Base-by-base conservation (phyloP, 352 stramenopile species). In the Aphanomyces euteiches region DNA sequence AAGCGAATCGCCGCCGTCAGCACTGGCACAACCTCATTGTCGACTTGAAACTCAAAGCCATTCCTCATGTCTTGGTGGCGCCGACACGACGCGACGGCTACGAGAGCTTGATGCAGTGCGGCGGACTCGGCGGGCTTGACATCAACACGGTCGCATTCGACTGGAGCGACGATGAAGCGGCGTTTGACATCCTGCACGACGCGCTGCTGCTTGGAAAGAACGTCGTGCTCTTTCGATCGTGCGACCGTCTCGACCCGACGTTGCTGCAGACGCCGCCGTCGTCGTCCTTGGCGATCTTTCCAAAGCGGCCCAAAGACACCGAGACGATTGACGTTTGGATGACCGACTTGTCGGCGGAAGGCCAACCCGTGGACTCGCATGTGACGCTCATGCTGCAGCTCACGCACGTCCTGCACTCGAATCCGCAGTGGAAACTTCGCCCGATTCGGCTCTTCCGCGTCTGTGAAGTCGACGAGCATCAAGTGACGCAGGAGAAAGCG, bases 111-210 rank as follows among this genome's bases (percentile, higher is more conserved):
- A 86, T 92, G 74, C 77, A 90, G 50, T 81, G 77, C 0, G 80
- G 76, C 17, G 86, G 86, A 0, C 67, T 94, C 3, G 86, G 86
- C n/a, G 86, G 84, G 3, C 87, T 94, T 79, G 78, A 87, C 50
- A 79, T 88, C 65, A 92, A 94, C 73, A 90, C 82, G 5, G 78
- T 93, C 4, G 79, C 83, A 28, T 70, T 93, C 1, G 80, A 81
- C 5, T 93, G 78, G 82, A 67, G 47, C 10, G 21, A 45, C 47
- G 43, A 72, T 0, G 61, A 37, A 50, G 47, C 47, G 1, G 36
- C 80, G n/a, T 88, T 82, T 57, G 77, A 82, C 4, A 73, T 88
- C 7, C 58, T 89, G 5, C 60, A 72, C 3, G 84, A 92, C 57
- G 78, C 73, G 5, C 77, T 90, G 39, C 47, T 79, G 13, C 75